Evolutionary conservation across 768 basidiomycete species (phyloP).

Genomic region (Clitopilus hobsonii): DNA sequence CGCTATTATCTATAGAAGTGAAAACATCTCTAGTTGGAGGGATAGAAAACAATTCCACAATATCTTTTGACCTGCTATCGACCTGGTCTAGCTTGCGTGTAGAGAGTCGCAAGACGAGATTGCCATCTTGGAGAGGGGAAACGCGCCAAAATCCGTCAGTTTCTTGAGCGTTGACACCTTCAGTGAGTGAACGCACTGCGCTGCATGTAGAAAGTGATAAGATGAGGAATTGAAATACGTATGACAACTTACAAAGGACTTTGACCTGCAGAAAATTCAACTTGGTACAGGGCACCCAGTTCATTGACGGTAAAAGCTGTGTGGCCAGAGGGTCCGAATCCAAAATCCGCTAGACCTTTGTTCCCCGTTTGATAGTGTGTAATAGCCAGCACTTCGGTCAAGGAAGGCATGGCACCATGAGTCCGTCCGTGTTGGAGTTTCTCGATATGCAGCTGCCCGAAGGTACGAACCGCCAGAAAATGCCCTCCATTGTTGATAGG

Average conservation of each 20-base stretch:
- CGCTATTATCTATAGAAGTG: slow-evolving; percentile 48
- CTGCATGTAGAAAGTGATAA: neutral
- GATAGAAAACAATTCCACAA: slow-evolving; percentile 26
- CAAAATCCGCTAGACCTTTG: slow-evolving; percentile 43
- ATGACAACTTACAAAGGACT: slow-evolving; percentile 35
- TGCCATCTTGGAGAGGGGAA: slow-evolving; percentile 24
- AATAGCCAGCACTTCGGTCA: slow-evolving; percentile 32
- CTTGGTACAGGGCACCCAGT: slow-evolving; percentile 47
- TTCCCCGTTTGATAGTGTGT: slow-evolving; percentile 35
- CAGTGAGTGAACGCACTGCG: neutral
- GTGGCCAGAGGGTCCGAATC: slow-evolving; percentile 25
- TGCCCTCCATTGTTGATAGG: slow-evolving; percentile 14
- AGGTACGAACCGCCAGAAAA: slow-evolving; percentile 41
- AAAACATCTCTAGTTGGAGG: slow-evolving; percentile 34
- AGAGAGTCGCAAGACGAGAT: slow-evolving; percentile 30
- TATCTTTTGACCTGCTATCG: neutral
- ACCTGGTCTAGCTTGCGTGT: neutral
- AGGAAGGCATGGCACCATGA: slow-evolving; percentile 8
- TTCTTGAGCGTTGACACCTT: neutral
- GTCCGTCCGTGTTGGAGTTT: slow-evolving; percentile 17
- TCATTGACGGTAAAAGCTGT: slow-evolving; percentile 43
- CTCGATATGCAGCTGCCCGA: slow-evolving; percentile 37
- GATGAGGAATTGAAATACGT: neutral
- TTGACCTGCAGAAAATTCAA: slow-evolving; percentile 27
- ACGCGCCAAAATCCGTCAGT: slow-evolving; percentile 50